Conservation (phyloP, 2,329 filamentous ascomycete species). For the Xylariaceae sp. region DNA sequence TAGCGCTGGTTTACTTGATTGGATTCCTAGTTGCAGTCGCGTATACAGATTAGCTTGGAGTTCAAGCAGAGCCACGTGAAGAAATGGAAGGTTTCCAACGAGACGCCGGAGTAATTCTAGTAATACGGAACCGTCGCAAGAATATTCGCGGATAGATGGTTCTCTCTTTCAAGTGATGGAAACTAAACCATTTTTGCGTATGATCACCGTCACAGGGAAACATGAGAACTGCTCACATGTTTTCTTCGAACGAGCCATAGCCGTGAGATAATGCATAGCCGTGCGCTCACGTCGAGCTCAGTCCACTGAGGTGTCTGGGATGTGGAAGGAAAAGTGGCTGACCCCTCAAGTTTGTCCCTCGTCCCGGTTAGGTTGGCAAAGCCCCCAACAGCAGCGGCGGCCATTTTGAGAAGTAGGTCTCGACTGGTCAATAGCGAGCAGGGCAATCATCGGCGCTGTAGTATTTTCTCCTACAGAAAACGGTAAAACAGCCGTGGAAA, state of each 20-base stretch:
- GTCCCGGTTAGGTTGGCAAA: conserved; percentile 40
- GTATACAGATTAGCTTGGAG: conserved; percentile 22
- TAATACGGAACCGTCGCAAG: neutral
- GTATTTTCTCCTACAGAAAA: conserved; percentile 24
- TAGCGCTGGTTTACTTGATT: conserved; percentile 11
- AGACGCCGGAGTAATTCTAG: neutral
- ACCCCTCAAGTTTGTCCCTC: conserved; percentile 40
- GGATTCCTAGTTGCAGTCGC: conserved; percentile 16
- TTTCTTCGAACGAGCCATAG: conserved; percentile 37
- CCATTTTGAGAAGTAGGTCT: conserved; percentile 51
- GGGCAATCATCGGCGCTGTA: conserved; percentile 52
- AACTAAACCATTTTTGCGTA: neutral
- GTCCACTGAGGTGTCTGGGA: conserved; percentile 34
- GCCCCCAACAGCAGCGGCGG: conserved; percentile 47
- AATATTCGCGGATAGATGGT: neutral
- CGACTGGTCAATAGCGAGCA: conserved; percentile 39
- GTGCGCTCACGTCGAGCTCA: conserved; percentile 35
- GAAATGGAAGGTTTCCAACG: neutral
- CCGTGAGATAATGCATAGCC: conserved; percentile 39
- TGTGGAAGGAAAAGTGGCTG: conserved; percentile 34
- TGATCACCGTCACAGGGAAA: conserved; percentile 4
- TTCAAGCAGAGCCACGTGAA: conserved; percentile 6
- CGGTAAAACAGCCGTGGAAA: conserved; percentile 16
- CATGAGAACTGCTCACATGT: conserved; percentile 32
- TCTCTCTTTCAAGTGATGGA: neutral